Conservation (phyloP, 495 filamentous ascomycete genomes). For the Tuber brumale region DNA sequence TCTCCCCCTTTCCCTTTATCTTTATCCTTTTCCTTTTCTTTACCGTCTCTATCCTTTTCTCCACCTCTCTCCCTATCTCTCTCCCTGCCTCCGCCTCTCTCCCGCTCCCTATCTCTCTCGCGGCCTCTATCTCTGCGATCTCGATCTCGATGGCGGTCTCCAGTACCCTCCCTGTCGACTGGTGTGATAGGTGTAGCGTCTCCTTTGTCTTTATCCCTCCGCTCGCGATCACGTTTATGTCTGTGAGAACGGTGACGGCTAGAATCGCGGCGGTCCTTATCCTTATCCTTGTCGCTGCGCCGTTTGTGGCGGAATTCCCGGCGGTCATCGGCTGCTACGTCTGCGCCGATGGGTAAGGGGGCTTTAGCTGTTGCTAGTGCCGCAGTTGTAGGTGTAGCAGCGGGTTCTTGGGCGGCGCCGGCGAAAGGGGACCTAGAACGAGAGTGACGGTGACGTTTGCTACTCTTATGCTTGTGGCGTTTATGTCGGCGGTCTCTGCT, state of each 20-base stretch:
- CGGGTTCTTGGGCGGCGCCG: neutral
- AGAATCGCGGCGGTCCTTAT: conserved; percentile 25
- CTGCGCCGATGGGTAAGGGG: conserved; percentile 19
- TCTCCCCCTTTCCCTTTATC: conserved; percentile 20
- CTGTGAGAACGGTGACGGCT: conserved; percentile 36
- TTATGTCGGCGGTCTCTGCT: conserved; percentile 33
- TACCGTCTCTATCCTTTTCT: conserved; percentile 14
- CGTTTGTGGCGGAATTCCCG: conserved; percentile 30
- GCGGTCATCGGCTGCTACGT: conserved; percentile 15
- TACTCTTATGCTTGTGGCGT: conserved; percentile 34
- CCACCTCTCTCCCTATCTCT: conserved; percentile 18
- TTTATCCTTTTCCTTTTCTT: conserved; percentile 25
- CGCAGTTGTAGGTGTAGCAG: neutral
- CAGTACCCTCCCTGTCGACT: conserved; percentile 2
- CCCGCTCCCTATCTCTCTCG: conserved; percentile 20
- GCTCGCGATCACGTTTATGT: conserved; percentile 30
- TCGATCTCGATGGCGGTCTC: neutral
- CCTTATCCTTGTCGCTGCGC: conserved; percentile 11
- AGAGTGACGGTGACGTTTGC: conserved; percentile 30
- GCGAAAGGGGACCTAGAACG: conserved; percentile 27
- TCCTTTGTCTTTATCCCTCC: conserved; percentile 31
- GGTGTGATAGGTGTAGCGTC: conserved; percentile 25
- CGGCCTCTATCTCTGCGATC: conserved; percentile 21
- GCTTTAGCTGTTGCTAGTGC: conserved; percentile 12
- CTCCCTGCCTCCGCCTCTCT: conserved; percentile 25